Conservation (phyloP, 768 basidiomycete species). For the Crucibulum laeve region DNA sequence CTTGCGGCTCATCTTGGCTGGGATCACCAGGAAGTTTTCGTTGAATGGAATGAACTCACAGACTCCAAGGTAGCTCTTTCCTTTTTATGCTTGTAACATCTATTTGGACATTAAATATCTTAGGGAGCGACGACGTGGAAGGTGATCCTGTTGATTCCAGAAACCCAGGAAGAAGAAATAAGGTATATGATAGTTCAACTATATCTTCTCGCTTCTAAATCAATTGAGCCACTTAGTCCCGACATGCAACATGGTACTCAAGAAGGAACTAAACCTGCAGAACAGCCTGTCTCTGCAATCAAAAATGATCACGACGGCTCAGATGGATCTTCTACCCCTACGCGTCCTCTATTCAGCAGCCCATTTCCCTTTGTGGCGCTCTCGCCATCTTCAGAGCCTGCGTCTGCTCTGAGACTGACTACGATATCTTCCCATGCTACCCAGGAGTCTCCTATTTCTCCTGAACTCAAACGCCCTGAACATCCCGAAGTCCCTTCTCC, state of each 20-base stretch:
- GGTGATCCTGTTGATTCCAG: neutral
- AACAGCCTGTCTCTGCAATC: too few species aligned
- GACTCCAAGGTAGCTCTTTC: conserved; percentile 4
- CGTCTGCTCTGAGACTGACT: neutral
- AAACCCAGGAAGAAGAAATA: neutral
- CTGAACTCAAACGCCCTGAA: neutral
- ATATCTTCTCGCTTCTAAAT: neutral
- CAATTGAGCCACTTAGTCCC: neutral
- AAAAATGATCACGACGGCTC: too few species aligned
- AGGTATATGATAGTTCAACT: neutral
- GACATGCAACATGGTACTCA: neutral
- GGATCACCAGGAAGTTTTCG: conserved; percentile 41
- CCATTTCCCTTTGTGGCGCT: conserved; percentile 7
- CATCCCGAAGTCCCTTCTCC: neutral
- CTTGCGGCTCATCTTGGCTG: conserved; percentile 42
- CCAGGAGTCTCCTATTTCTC: neutral
- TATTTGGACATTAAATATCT: neutral
- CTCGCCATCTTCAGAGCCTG: conserved; percentile 3
- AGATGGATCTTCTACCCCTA: neutral
- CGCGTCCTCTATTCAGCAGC: neutral
- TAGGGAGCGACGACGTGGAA: neutral
- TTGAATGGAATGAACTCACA: conserved; percentile 28
- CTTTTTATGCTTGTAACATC: neutral
- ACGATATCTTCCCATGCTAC: neutral
- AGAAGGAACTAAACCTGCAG: neutral